Evolutionary conservation across 2,329 filamentous ascomycete genomes (phyloP).

Genomic region (Cadophora gregata): DNA sequence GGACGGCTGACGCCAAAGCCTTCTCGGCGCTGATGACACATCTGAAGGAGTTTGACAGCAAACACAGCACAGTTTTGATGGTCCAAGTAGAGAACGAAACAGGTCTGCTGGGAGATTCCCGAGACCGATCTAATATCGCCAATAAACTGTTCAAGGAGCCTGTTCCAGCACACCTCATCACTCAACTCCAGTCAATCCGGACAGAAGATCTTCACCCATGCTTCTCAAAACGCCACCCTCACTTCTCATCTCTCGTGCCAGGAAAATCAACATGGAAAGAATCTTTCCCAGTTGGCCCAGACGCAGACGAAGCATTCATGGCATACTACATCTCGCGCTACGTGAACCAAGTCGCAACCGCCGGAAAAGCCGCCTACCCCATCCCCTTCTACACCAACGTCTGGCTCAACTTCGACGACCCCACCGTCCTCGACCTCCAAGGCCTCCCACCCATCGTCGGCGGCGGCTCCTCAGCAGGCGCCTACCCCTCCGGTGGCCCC

Average conservation of each 20-base stretch:
- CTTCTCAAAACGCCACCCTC: constrained; percentile 31
- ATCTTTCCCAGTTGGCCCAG: constrained; percentile 42
- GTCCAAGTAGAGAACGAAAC: constrained; percentile 36
- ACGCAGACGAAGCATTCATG: constrained; percentile 36
- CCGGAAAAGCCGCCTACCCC: constrained; percentile 32
- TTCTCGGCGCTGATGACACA: constrained; percentile 44
- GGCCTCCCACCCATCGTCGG: constrained; percentile 46
- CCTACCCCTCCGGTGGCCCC: constrained; percentile 48
- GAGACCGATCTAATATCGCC: constrained; percentile 30
- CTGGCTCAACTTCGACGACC: constrained; percentile 35
- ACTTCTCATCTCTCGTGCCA: constrained; percentile 10
- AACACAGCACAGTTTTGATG: constrained; percentile 31
- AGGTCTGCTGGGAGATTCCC: constrained; percentile 32
- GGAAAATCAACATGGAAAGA: constrained; percentile 44
- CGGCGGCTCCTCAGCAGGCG: constrained; percentile 45
- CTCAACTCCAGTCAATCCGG: constrained; percentile 34
- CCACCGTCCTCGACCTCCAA: constrained; percentile 39
- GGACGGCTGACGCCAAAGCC: constrained; percentile 44
- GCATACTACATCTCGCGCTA: constrained; percentile 31
- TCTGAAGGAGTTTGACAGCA: constrained; percentile 29
- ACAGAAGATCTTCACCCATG: constrained; percentile 38
- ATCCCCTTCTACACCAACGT: constrained; percentile 36
- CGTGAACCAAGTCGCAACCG: constrained; percentile 27
- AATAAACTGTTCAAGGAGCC: constrained; percentile 36
- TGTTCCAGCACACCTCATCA: constrained; percentile 42